Conservation (phyloP, 2,329 filamentous ascomycete species). For the Pseudogymnoascus sp. region DNA sequence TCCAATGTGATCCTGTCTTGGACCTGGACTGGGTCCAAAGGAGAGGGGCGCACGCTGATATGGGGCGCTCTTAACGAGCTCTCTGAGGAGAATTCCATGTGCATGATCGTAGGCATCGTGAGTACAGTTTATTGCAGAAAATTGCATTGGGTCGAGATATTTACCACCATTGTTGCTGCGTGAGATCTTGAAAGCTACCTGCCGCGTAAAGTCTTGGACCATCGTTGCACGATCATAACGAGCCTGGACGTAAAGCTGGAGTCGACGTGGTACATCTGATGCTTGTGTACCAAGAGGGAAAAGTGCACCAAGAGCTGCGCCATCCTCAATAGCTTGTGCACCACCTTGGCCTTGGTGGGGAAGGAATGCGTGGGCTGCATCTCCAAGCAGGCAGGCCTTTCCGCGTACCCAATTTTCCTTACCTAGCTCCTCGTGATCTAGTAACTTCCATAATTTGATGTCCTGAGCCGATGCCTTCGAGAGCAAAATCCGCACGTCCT, state of each 20-base stretch:
- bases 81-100: constrained; percentile 31
- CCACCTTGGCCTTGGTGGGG: constrained; percentile 63
- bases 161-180: constrained; percentile 13
- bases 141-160: constrained; percentile 37
- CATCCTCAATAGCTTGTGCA: constrained; percentile 35
- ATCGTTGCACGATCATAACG: constrained; percentile 33
- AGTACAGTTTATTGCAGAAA: constrained; percentile 37
- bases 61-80: constrained; percentile 24
- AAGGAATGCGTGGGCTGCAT: constrained; percentile 63
- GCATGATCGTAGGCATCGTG: constrained; percentile 47
- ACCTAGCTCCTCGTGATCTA: constrained; percentile 47
- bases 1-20: constrained; percentile 1
- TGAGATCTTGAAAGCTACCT: constrained; percentile 19
- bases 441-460: constrained; percentile 50
- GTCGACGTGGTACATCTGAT: constrained; percentile 36
- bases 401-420: constrained; percentile 16
- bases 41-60: constrained; percentile 36
- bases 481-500: constrained; percentile 18
- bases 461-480: constrained; percentile 37
- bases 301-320: constrained; percentile 30
- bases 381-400: constrained; percentile 52
- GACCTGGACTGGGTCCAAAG: constrained; percentile 25
- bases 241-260: not conserved
- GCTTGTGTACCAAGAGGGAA: constrained; percentile 17
- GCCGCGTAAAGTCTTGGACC: constrained; percentile 38